phyloP scores from a whole-genome alignment of 306 rosid genomes.

The Malus fusca region DNA sequence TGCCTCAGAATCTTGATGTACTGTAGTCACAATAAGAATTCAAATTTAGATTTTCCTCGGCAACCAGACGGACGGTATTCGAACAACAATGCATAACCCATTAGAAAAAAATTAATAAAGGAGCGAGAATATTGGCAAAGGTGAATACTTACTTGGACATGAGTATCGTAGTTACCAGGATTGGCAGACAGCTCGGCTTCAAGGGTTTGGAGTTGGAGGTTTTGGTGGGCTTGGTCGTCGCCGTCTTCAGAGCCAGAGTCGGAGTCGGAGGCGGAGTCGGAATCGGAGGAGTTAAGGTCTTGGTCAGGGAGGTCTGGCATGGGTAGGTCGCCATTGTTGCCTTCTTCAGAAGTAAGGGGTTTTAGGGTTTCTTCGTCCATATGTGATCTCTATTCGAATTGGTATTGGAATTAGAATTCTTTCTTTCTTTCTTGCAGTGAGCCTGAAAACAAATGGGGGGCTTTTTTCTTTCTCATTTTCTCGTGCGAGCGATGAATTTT shows the following conservation, averaged over 20 bases:
- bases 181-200: constrained; percentile 51
- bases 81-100: not conserved
- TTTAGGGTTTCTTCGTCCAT: constrained; percentile 39
- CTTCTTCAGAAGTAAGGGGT: constrained; percentile 1
- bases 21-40: constrained; percentile 15
- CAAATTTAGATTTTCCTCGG: not conserved
- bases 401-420: not conserved
- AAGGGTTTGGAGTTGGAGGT: constrained; percentile 51
- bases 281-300: constrained; percentile 8
- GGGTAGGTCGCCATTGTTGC: constrained; percentile 21
- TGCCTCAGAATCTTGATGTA: constrained; percentile 60
- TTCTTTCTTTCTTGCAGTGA: not conserved
- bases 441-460: not conserved
- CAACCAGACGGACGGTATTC: not conserved
- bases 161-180: constrained; percentile 67
- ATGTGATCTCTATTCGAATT: not conserved
- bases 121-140: not conserved
- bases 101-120: not conserved
- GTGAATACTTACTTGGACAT: constrained; percentile 49
- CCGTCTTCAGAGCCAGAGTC: constrained; percentile 26
- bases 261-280: not conserved
- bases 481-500: no score
- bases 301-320: constrained; percentile 24
- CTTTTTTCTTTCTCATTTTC: no score
- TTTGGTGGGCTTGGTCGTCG: constrained; percentile 53